phyloP scores from a whole-genome alignment of 192 early-diverging fungal genomes.

The Coemansia sp. region DNA sequence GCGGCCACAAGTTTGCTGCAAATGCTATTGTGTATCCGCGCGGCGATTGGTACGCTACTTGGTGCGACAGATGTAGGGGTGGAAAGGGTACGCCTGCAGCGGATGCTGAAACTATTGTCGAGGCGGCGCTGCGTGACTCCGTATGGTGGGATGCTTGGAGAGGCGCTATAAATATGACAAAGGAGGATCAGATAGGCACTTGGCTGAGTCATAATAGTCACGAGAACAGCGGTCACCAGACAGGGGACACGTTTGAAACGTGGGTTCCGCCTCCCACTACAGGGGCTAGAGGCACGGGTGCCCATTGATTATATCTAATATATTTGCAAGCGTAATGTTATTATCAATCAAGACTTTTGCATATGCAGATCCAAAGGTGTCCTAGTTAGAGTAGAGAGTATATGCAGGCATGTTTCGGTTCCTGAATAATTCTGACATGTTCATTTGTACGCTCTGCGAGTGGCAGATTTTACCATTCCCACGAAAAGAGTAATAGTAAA shows the following conservation, averaged over 20 bases:
- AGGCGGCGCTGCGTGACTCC: conserved; percentile 22
- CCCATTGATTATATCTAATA: neutral
- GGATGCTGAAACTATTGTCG: conserved; percentile 33
- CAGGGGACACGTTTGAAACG: conserved; percentile 15
- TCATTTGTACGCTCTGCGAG: too few relatives aligned
- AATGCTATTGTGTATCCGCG: conserved; percentile 52
- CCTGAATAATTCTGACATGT: too few relatives aligned
- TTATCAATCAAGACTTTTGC: too few relatives aligned
- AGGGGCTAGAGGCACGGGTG: neutral
- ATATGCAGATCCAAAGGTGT: neutral
- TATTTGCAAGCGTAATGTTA: neutral
- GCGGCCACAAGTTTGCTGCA: conserved; percentile 55
- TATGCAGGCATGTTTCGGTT: too few relatives aligned
- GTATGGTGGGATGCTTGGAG: conserved; percentile 55
- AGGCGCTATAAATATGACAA: conserved; percentile 47
- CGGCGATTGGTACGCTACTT: conserved; percentile 55
- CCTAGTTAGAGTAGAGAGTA: too few relatives aligned
- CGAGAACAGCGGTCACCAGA: conserved; percentile 1
- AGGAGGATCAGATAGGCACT: conserved; percentile 41
- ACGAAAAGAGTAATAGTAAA: too few relatives aligned
- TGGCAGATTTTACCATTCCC: too few relatives aligned
- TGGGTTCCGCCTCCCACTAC: conserved; percentile 24
- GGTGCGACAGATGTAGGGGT: conserved; percentile 36
- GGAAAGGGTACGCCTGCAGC: neutral
- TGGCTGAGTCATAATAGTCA: conserved; percentile 17